A percentile compares a stretch with the other conserved stretches of the same genome.
Conservation (phyloP, 805 yeast genomes). For the Clavispora fructus region DNA sequence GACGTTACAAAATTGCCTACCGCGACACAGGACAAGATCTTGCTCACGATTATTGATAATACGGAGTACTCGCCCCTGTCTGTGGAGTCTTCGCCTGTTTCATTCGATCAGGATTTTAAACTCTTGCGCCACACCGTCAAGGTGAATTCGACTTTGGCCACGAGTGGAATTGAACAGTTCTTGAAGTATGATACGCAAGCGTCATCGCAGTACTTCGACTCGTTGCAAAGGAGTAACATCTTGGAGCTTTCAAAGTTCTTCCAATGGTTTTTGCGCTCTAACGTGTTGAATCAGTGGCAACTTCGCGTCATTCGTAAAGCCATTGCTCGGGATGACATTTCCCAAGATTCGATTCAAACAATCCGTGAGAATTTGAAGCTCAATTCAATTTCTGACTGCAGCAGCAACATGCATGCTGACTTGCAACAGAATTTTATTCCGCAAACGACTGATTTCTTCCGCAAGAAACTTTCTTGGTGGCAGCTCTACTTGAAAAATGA, state of each 20-base stretch:
- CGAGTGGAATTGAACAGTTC: slow-evolving; percentile 26
- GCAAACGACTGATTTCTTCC: slow-evolving; percentile 24
- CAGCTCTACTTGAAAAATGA: slow-evolving; percentile 37
- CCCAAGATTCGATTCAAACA: slow-evolving; percentile 12
- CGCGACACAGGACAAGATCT: slow-evolving; percentile 18
- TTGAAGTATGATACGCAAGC: slow-evolving; percentile 27
- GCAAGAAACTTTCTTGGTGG: slow-evolving; percentile 34
- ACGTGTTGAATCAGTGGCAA: slow-evolving; percentile 19
- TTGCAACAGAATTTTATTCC: slow-evolving; percentile 33
- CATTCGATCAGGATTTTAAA: slow-evolving; percentile 10
- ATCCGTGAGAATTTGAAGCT: slow-evolving; percentile 18
- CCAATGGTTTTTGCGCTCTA: slow-evolving; percentile 23
- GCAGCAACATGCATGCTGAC: slow-evolving; percentile 30
- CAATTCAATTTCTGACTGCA: slow-evolving; percentile 23
- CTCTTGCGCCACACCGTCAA: slow-evolving; percentile 26
- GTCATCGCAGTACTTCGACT: slow-evolving; percentile 24
- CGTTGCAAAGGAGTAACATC: slow-evolving; percentile 31
- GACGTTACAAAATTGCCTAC: slow-evolving; percentile 10
- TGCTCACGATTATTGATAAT: slow-evolving; percentile 35
- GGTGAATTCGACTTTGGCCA: slow-evolving; percentile 23
- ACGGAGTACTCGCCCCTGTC: slow-evolving; percentile 33
- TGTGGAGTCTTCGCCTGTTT: slow-evolving; percentile 23
- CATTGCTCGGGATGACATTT: slow-evolving; percentile 10
- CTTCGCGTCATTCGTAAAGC: slow-evolving; percentile 10
- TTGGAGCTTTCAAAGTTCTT: slow-evolving; percentile 28